Evolutionary conservation across 208 protist species (phyloP), one percentile per base, ranked within the genome.

Genomic region (Eutreptiella sp.): DNA sequence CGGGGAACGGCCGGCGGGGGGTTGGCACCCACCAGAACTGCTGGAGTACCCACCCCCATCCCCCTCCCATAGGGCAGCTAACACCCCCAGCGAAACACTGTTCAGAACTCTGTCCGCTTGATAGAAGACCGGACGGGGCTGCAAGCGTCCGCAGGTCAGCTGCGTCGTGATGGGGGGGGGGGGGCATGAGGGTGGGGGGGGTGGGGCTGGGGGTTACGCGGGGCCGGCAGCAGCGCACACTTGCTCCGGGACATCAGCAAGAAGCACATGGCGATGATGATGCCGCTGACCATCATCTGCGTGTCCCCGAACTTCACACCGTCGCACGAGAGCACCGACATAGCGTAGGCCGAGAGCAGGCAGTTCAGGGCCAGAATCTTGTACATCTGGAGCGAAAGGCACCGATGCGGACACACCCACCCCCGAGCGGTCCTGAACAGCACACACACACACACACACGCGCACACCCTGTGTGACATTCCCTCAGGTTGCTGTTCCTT

Each of bases 361-460:
- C 90, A 98, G 72, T 99, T 96, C 16, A 99, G 81, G 4, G 96
- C 96, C 11, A 99, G 83, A 47, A 99, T 99, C 64, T 94, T 95
- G 80, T 96, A 99, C 90, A 98, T 98, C 83, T 98, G 94, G 48
- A 97, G 78, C 29, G 83, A n/a, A 87, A 0, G 87, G 87, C 0
- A 86, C 76, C 1, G 94, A 66, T 23, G 90, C 92, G 45, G 72
- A 86, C n/a, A 86, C 41, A 3, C 83, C 84, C 54, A 90, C 84
- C 29, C 73, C 63, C 27, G 92, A 71, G 28, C 92, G 71, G 53
- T 88, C 41, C 11, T n/a, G n/a, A n/a, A n/a, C n/a, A n/a, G n/a
- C n/a, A n/a, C n/a, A n/a, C n/a, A n/a, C n/a, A n/a, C n/a, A 29
- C 70, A 4, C 42, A 31, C 21, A 64, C 35, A 5, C 27, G 46